Percentiles rank a stretch among this genome's conserved stretches.
phyloP scores from a whole-genome alignment of 306 rosid species.

The Hippophae tibetana region DNA sequence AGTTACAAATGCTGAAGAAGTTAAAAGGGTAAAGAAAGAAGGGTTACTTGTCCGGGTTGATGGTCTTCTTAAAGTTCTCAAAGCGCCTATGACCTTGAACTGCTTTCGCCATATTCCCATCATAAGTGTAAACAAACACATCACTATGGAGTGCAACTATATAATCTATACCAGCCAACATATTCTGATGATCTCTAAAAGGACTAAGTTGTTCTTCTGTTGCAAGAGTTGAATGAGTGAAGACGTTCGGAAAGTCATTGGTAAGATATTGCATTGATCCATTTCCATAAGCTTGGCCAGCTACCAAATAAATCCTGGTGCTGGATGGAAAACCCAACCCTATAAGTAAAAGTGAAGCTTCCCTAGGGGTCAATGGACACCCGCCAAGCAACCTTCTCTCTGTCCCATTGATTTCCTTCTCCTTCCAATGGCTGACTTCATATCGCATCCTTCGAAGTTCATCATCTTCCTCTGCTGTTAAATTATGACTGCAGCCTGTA shows the following conservation, averaged over 20 bases:
- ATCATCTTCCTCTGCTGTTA: conserved; percentile 75
- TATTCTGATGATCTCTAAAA: conserved; percentile 81
- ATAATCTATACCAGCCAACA: conserved; percentile 97
- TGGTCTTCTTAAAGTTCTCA: conserved; percentile 86
- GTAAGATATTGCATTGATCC: conserved; percentile 82
- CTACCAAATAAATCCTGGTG: conserved; percentile 84
- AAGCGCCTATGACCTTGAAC: conserved; percentile 97
- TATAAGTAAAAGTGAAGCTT: conserved; percentile 76
- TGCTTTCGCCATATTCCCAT: conserved; percentile 99
- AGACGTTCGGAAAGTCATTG: conserved; percentile 71
- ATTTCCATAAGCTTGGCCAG: conserved; percentile 85
- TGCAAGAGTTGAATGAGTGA: conserved; percentile 74
- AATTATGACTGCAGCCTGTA: conserved; percentile 91
- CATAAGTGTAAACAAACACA: conserved; percentile 76
- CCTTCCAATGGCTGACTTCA: conserved; percentile 97
- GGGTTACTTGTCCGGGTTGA: conserved; percentile 83
- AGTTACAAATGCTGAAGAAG: neutral
- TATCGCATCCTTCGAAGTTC: conserved; percentile 75
- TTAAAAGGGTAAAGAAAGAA: conserved; percentile 11
- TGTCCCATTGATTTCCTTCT: conserved; percentile 87
- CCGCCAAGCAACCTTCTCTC: conserved; percentile 95
- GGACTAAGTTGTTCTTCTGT: conserved; percentile 62
- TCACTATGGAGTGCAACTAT: conserved; percentile 88
- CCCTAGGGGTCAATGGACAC: conserved; percentile 91
- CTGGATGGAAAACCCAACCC: conserved; percentile 75